Percentiles rank a stretch among this genome's conserved stretches.
Conservation (phyloP, 106 monocot genomes). For the Allium sativum region DNA sequence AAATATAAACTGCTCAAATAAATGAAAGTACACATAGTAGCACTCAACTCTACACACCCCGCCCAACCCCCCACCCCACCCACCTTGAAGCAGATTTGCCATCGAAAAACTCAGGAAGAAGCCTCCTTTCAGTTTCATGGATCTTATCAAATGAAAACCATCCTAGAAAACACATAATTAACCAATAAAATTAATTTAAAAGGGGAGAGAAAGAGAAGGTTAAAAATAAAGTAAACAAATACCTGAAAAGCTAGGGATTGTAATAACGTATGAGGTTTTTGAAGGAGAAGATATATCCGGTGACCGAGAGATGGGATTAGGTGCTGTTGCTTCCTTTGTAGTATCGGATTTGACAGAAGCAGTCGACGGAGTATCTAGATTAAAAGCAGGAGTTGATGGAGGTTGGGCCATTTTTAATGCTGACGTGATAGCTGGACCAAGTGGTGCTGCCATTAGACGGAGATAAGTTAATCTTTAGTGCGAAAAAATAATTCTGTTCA, state of each 20-base stretch:
- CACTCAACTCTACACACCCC: too few species aligned
- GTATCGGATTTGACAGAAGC: slow-evolving; percentile 6
- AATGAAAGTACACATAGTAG: too few species aligned
- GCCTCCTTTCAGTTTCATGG: slow-evolving; percentile 54
- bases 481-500: too few species aligned
- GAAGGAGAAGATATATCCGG: slow-evolving; percentile 7
- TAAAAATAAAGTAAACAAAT: background rate
- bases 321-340: slow-evolving; percentile 2
- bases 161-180: slow-evolving; percentile 12
- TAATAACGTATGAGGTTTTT: slow-evolving; percentile 23
- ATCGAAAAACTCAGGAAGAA: slow-evolving; percentile 83
- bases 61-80: background rate
- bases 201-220: background rate
- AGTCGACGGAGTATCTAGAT: slow-evolving; percentile 18
- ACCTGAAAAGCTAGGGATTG: slow-evolving; percentile 74
- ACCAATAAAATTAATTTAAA: background rate
- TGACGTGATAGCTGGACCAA: background rate
- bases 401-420: slow-evolving; percentile 3
- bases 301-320: background rate
- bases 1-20: too few species aligned
- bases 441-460: too few species aligned
- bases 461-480: too few species aligned
- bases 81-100: slow-evolving; percentile 35
- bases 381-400: slow-evolving; percentile 13
- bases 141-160: slow-evolving; percentile 77